A percentile compares a stretch with the other conserved stretches of the same genome.
Conservation (phyloP, 1,139 yeast species). For the Pichia sp. region DNA sequence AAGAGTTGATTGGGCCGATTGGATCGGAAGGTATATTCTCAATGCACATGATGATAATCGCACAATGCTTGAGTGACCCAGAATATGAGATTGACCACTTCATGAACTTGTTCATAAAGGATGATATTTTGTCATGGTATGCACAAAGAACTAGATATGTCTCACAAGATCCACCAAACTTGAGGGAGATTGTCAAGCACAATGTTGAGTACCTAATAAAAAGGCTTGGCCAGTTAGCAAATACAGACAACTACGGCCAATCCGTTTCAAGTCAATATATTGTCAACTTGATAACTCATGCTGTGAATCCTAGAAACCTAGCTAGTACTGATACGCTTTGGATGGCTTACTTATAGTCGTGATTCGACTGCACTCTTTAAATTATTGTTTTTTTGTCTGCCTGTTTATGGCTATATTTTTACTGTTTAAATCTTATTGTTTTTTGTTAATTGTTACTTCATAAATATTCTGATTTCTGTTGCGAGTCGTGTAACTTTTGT, state of each 20-base stretch:
- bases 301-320: constrained; percentile 90
- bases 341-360: constrained; percentile 72
- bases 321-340: constrained; percentile 91
- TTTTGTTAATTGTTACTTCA: not conserved
- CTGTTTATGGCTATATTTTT: not conserved
- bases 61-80: constrained; percentile 84
- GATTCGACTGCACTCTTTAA: not conserved
- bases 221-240: constrained; percentile 64
- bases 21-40: constrained; percentile 89
- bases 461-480: not conserved
- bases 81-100: constrained; percentile 86
- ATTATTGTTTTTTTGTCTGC: not conserved
- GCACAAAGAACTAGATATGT: constrained; percentile 71
- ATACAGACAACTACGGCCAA: constrained; percentile 46
- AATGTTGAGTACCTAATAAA: constrained; percentile 84
- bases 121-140: constrained; percentile 92
- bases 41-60: constrained; percentile 76
- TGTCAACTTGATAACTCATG: constrained; percentile 85
- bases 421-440: not conserved
- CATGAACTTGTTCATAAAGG: constrained; percentile 86
- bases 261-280: constrained; percentile 89
- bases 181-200: constrained; percentile 79
- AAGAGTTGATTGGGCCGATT: constrained; percentile 87
- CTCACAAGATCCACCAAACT: constrained; percentile 62
- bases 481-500: not conserved